phyloP scores from a whole-genome alignment of 257 asterid genomes.

The Rhazya stricta region DNA sequence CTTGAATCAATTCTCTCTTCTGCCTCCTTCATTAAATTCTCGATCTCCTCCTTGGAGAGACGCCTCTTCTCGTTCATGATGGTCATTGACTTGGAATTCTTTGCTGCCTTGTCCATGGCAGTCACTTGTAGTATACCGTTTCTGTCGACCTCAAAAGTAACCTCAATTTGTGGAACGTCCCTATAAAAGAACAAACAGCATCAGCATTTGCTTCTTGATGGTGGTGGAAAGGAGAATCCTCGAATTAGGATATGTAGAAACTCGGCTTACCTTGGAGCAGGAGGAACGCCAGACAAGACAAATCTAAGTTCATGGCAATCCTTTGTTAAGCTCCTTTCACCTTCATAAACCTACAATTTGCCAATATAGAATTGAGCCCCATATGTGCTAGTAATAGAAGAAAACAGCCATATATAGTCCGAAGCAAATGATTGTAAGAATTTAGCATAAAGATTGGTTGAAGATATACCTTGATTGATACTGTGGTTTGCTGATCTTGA shows the following conservation, averaged over 20 bases:
- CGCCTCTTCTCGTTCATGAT: slow-evolving; percentile 12
- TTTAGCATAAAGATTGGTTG: background rate
- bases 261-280: slow-evolving; percentile 18
- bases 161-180: slow-evolving; percentile 19
- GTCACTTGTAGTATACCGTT: slow-evolving; percentile 19
- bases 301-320: slow-evolving; percentile 23
- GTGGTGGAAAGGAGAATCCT: background rate
- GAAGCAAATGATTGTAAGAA: background rate
- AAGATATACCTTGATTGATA: slow-evolving; percentile 22
- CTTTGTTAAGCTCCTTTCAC: slow-evolving; percentile 22
- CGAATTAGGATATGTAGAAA: background rate
- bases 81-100: slow-evolving; percentile 15
- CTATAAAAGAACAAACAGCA: background rate
- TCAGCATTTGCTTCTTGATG: background rate
- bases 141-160: slow-evolving; percentile 15
- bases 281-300: slow-evolving; percentile 20
- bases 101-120: slow-evolving; percentile 21
- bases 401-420: background rate
- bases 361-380: background rate
- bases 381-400: background rate
- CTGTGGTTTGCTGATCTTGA: slow-evolving; percentile 20
- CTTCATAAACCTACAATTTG: slow-evolving; percentile 17
- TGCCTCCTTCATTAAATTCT: slow-evolving; percentile 13
- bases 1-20: slow-evolving; percentile 17
- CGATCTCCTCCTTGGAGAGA: slow-evolving; percentile 16